Percentiles rank a stretch among this genome's conserved stretches.
Conservation (phyloP, 805 yeast genomes). For the Ogataea allantospora region DNA sequence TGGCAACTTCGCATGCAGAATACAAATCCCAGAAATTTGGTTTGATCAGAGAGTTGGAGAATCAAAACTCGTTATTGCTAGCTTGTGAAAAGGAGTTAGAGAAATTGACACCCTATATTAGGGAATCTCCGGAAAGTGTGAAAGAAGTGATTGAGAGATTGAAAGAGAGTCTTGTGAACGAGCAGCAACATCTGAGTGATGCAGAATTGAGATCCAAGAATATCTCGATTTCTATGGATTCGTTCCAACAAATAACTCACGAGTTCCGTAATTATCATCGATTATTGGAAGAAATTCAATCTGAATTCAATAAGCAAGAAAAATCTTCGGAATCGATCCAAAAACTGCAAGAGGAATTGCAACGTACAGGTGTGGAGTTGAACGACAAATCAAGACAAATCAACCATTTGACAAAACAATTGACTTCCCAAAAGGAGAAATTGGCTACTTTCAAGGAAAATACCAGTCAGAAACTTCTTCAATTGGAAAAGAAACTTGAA, state of each 20-base stretch:
- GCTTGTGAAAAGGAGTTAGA: conserved; percentile 60
- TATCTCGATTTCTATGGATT: conserved; percentile 52
- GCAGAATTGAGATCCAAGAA: conserved; percentile 51
- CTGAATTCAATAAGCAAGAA: conserved; percentile 45
- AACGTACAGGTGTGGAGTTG: conserved; percentile 15
- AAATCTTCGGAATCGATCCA: conserved; percentile 25
- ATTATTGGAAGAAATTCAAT: conserved; percentile 48
- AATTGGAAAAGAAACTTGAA: conserved; percentile 41
- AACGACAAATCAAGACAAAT: conserved; percentile 34
- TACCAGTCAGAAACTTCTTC: conserved; percentile 42
- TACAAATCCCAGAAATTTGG: conserved; percentile 64
- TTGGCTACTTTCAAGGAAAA: conserved; percentile 14
- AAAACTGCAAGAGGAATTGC: conserved; percentile 28
- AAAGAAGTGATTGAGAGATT: conserved; percentile 53
- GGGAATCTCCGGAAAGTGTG: conserved; percentile 58
- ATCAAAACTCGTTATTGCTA: conserved; percentile 52
- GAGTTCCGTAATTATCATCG: conserved; percentile 42
- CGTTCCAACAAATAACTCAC: conserved; percentile 52
- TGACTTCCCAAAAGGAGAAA: conserved; percentile 25
- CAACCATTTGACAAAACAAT: conserved; percentile 37
- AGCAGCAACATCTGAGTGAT: conserved; percentile 37
- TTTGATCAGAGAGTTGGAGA: conserved; percentile 58
- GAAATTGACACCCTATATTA: conserved; percentile 55
- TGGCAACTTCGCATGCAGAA: conserved; percentile 58
- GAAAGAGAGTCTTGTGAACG: conserved; percentile 41